Conservation (phyloP, 148 eudicot genomes). For the Agrostemma githago region DNA sequence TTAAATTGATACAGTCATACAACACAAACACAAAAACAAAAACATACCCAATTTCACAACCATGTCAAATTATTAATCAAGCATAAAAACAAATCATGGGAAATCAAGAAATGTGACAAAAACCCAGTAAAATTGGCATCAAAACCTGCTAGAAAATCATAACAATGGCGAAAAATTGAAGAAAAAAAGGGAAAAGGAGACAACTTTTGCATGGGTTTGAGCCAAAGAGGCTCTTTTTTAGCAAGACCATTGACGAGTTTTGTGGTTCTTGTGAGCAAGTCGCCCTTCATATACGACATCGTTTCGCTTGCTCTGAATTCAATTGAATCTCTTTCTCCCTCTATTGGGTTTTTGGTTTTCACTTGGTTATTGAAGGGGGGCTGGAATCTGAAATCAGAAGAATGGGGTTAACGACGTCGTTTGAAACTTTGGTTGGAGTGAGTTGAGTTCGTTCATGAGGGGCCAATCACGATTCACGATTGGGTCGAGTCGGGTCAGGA, state of each 20-base stretch:
- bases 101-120: constrained; percentile 13
- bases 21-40: neutral
- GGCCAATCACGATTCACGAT: neutral
- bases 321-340: neutral
- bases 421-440: neutral
- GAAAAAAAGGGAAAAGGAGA: constrained; percentile 19
- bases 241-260: constrained; percentile 83
- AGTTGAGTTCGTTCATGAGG: neutral
- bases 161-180: neutral
- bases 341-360: neutral
- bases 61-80: neutral
- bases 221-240: constrained; percentile 75
- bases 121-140: neutral
- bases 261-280: constrained; percentile 64
- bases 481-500: neutral
- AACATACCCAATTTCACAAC: neutral
- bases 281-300: constrained; percentile 87
- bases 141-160: neutral
- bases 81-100: constrained; percentile 3
- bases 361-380: neutral
- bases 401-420: neutral
- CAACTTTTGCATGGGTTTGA: constrained; percentile 84
- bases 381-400: neutral
- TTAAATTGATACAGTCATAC: neutral
- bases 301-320: neutral